Conservation (phyloP, 768 basidiomycete species). For the Rhodosporidiobolus odoratus region DNA sequence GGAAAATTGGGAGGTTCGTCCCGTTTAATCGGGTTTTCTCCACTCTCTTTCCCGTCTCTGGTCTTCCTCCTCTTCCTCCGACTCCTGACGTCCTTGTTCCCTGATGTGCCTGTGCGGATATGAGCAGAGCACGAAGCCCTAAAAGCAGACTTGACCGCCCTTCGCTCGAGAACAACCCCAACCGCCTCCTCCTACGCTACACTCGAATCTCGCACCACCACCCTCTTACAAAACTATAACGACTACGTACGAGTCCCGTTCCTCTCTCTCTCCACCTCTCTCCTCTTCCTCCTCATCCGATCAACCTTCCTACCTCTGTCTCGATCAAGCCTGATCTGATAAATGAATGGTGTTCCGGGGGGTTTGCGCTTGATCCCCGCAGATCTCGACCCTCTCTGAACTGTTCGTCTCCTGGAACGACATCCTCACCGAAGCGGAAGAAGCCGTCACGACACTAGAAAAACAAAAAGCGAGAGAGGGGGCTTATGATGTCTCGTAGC, state of each 20-base stretch:
- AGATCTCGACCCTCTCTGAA: slow-evolving; percentile 39
- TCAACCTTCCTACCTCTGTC: no score
- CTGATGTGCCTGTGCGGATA: no score
- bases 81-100: no score
- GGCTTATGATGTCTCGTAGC: neutral
- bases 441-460: slow-evolving; percentile 27
- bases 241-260: slow-evolving; percentile 19
- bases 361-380: neutral
- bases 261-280: neutral
- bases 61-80: no score
- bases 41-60: no score
- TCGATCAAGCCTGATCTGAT: no score
- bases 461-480: neutral
- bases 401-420: slow-evolving; percentile 40
- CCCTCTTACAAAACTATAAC: slow-evolving; percentile 26
- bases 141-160: neutral
- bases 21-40: no score
- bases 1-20: slow-evolving; percentile 34
- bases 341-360: no score
- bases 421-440: slow-evolving; percentile 29
- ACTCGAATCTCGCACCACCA: slow-evolving; percentile 14
- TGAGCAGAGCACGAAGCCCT: slow-evolving; percentile 28
- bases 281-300: no score
- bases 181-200: slow-evolving; percentile 32
- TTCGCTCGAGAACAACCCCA: slow-evolving; percentile 20